Conservation (phyloP, 768 basidiomycete genomes). For the Russula vinacea region DNA sequence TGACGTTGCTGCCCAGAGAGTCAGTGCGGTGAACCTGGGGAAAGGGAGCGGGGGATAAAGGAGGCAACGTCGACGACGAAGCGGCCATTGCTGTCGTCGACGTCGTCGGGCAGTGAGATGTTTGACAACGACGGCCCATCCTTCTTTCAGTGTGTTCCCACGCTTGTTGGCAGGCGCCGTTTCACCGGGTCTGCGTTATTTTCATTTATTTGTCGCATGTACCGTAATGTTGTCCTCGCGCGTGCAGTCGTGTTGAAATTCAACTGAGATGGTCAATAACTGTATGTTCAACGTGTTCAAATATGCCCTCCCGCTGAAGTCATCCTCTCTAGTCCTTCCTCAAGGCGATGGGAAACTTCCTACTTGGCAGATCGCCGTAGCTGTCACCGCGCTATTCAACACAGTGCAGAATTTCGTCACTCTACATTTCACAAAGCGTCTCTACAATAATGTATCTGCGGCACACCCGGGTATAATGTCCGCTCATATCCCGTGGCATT, state of each 20-base stretch:
- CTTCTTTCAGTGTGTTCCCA: conserved; percentile 22
- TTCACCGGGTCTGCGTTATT: conserved; percentile 5
- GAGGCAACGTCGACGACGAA: conserved; percentile 33
- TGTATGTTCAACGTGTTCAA: conserved; percentile 5
- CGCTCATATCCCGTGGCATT: not conserved
- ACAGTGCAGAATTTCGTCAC: conserved; percentile 78
- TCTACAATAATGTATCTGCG: conserved; percentile 56
- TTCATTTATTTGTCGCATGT: not conserved
- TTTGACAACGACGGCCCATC: conserved; percentile 17
- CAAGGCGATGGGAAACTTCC: conserved; percentile 69
- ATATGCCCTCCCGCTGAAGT: not conserved
- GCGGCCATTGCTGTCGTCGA: conserved; percentile 36
- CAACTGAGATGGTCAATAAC: conserved; percentile 5
- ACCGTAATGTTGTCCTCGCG: not conserved
- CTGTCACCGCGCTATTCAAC: conserved; percentile 80
- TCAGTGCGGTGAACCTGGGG: conserved; percentile 34
- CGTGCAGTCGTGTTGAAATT: not conserved
- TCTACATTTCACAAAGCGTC: conserved; percentile 67
- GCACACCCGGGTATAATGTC: conserved; percentile 30
- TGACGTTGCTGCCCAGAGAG: conserved; percentile 34
- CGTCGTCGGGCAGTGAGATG: conserved; percentile 27
- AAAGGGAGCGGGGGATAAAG: conserved; percentile 21
- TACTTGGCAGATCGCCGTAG: conserved; percentile 83
- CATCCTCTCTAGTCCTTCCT: conserved; percentile 52
- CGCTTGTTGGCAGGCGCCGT: conserved; percentile 10